A percentile compares a stretch with the other conserved stretches of the same genome.
Conservation (phyloP, 371 early-diverging fungal species). For the Zychaea mexicana region DNA sequence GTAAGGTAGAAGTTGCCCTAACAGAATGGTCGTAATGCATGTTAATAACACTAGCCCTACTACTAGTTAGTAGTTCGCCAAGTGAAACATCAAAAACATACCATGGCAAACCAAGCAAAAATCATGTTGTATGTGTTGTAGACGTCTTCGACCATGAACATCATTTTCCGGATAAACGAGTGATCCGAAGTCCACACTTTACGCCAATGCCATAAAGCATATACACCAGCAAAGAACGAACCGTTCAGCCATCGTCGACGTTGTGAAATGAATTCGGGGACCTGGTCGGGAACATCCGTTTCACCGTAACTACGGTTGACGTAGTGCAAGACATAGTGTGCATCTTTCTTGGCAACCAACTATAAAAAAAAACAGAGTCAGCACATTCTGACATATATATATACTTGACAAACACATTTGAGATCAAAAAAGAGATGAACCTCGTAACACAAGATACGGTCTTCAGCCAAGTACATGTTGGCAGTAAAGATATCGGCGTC, state of each 20-base stretch:
- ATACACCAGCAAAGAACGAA: constrained; percentile 92
- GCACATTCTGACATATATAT: neutral
- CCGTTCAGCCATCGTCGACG: constrained; percentile 96
- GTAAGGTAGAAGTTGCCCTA: constrained; percentile 77
- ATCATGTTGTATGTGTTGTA: constrained; percentile 74
- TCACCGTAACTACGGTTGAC: constrained; percentile 75
- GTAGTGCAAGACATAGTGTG: constrained; percentile 69
- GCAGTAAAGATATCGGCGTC: constrained; percentile 67
- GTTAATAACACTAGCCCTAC: neutral
- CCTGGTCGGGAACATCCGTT: constrained; percentile 86
- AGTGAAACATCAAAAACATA: constrained; percentile 21
- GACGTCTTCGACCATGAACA: constrained; percentile 70
- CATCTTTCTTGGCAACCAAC: constrained; percentile 72
- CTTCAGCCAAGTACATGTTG: constrained; percentile 84
- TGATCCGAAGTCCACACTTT: constrained; percentile 78
- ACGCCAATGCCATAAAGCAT: constrained; percentile 79
- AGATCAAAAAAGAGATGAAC: constrained; percentile 23
- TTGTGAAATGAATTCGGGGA: constrained; percentile 90
- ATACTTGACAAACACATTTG: neutral
- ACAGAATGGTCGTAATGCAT: neutral
- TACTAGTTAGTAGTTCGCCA: neutral
- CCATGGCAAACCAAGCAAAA: constrained; percentile 79
- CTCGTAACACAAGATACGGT: constrained; percentile 89
- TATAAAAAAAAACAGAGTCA: neutral
- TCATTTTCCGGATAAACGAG: constrained; percentile 57